Evolutionary conservation across 805 yeast genomes (phyloP).

Genomic region (Ogataea salicorniae): DNA sequence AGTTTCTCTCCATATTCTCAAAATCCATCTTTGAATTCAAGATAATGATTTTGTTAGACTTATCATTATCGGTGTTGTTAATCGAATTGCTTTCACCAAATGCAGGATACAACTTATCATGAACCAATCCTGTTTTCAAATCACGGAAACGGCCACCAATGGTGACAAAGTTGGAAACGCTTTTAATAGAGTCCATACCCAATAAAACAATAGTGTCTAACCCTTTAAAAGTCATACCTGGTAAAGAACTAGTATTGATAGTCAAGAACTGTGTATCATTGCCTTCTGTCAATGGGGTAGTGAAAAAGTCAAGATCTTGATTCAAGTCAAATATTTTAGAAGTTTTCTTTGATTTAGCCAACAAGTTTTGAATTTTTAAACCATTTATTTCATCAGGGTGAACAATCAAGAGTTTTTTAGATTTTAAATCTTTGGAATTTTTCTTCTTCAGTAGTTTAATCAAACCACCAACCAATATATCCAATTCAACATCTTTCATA

Average conservation of each 20-base stretch:
- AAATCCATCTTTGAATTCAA: constrained; percentile 22
- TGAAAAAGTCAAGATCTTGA: constrained; percentile 15
- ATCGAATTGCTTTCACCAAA: constrained; percentile 7
- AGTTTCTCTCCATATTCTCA: constrained; percentile 27
- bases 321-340: constrained; percentile 10
- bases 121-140: constrained; percentile 13
- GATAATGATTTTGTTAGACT: constrained; percentile 10
- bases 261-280: constrained; percentile 18
- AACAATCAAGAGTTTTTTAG: constrained; percentile 19
- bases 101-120: constrained; percentile 10
- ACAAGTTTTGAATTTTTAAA: constrained; percentile 5
- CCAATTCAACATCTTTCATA: constrained; percentile 19
- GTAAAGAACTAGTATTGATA: constrained; percentile 19
- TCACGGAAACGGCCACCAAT: constrained; percentile 26
- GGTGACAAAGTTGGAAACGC: constrained; percentile 15
- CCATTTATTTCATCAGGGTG: constrained; percentile 26
- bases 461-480: constrained; percentile 22
- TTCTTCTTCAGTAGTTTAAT: constrained; percentile 17
- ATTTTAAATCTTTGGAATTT: not conserved
- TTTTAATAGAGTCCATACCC: constrained; percentile 30
- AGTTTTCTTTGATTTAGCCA: constrained; percentile 9
- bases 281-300: not conserved
- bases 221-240: constrained; percentile 26
- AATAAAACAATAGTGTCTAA: constrained; percentile 24
- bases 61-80: not conserved